Percentiles rank a stretch among this genome's conserved stretches.
Conservation (phyloP, 805 yeast species). For the Tetrapisispora namnaoensis region DNA sequence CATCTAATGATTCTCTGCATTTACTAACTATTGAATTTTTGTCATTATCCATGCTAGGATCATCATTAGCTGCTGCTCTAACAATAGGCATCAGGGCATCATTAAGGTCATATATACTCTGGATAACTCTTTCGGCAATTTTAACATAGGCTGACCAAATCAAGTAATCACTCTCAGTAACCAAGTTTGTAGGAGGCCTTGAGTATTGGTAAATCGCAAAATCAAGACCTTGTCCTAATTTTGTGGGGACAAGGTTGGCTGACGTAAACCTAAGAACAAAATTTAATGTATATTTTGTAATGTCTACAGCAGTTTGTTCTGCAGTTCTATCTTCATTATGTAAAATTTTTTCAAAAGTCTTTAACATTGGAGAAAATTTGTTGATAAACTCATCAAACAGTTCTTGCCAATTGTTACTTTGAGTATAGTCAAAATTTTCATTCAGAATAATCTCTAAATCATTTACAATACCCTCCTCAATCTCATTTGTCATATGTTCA, state of each 20-base stretch:
- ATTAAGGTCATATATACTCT: slow-evolving; percentile 31
- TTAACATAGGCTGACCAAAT: slow-evolving; percentile 40
- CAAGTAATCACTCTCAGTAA: slow-evolving; percentile 35
- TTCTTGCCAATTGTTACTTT: slow-evolving; percentile 47
- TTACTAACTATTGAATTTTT: slow-evolving; percentile 7
- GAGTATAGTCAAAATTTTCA: slow-evolving; percentile 31
- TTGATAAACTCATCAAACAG: slow-evolving; percentile 38
- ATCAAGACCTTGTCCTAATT: slow-evolving; percentile 22
- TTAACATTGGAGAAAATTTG: slow-evolving; percentile 45
- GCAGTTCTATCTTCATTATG: slow-evolving; percentile 7
- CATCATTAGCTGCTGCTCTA: slow-evolving; percentile 12
- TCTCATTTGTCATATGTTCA: slow-evolving; percentile 28
- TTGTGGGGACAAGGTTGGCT: slow-evolving; percentile 6
- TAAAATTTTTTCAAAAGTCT: slow-evolving; percentile 34
- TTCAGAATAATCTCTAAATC: slow-evolving; percentile 28
- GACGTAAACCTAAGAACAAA: slow-evolving; percentile 36
- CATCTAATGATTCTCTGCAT: slow-evolving; percentile 5
- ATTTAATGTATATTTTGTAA: slow-evolving; percentile 35
- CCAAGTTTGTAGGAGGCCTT: slow-evolving; percentile 33
- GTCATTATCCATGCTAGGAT: slow-evolving; percentile 1
- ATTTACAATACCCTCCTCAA: slow-evolving; percentile 29
- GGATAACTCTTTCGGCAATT: slow-evolving; percentile 33
- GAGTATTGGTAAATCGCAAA: slow-evolving; percentile 40
- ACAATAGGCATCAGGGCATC: slow-evolving; percentile 22
- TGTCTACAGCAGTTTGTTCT: slow-evolving; percentile 21